Evolutionary conservation across 1,284 basidiomycete species (phyloP).

Genomic region (Neonothopanus nambi): DNA sequence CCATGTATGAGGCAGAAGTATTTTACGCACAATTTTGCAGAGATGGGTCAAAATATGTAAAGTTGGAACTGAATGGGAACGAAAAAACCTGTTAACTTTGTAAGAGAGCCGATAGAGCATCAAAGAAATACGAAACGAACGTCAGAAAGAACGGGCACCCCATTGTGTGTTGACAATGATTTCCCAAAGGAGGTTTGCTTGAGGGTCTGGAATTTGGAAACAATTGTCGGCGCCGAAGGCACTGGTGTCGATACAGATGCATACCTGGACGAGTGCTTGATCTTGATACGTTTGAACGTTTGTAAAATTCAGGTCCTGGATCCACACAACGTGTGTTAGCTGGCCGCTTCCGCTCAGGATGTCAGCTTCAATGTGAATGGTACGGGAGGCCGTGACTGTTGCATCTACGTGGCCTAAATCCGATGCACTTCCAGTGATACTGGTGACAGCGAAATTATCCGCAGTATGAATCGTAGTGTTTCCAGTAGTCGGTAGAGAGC

Average conservation of each 20-base stretch:
- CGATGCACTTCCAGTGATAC: conserved; percentile 46
- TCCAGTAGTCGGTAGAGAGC: conserved; percentile 64
- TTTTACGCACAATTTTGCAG: conserved; percentile 12
- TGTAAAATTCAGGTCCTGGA: conserved; percentile 44
- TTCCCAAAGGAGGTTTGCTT: conserved; percentile 25
- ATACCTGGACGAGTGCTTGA: conserved; percentile 41
- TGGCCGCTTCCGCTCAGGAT: conserved; percentile 51
- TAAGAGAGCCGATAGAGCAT: not conserved
- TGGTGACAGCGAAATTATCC: conserved; percentile 54
- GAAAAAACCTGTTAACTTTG: conserved; percentile 15
- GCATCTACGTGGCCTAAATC: conserved; percentile 44
- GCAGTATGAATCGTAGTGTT: conserved; percentile 60
- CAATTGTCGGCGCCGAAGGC: not conserved
- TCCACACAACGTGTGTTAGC: conserved; percentile 44
- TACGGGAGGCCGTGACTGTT: conserved; percentile 45
- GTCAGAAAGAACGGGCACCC: conserved; percentile 25
- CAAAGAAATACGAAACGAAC: not conserved
- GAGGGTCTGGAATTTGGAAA: conserved; percentile 18
- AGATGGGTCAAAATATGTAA: conserved; percentile 11
- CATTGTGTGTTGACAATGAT: conserved; percentile 28
- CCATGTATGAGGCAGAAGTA: not conserved
- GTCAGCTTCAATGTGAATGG: conserved; percentile 47
- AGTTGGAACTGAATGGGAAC: conserved; percentile 28
- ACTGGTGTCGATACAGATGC: conserved; percentile 9
- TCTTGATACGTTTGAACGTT: conserved; percentile 53